Evolutionary conservation across 83 land plant species (phyloP).

Genomic region (Isoetes engelmannii): DNA sequence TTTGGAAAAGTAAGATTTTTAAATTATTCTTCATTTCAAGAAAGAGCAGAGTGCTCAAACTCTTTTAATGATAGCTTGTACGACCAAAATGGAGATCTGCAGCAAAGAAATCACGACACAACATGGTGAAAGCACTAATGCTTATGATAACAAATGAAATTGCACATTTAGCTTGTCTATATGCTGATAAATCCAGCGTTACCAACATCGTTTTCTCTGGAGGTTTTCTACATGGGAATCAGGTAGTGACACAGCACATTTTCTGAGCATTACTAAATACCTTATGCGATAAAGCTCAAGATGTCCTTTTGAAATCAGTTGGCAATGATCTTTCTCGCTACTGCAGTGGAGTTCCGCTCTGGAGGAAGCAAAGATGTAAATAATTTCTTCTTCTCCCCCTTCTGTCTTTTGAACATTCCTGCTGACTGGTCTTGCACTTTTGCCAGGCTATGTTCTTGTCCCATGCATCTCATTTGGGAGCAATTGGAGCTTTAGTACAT

Average conservation of each 20-base stretch:
- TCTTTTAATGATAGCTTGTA: background rate
- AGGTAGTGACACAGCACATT: background rate
- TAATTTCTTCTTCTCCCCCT: background rate
- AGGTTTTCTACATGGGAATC: background rate
- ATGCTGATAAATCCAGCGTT: background rate
- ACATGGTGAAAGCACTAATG: background rate
- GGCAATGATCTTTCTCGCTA: background rate
- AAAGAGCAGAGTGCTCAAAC: background rate
- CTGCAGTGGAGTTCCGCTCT: constrained; percentile 1
- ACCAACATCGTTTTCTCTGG: background rate
- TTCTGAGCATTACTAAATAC: background rate
- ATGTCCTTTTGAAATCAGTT: background rate
- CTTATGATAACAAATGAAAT: background rate
- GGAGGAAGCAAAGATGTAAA: background rate
- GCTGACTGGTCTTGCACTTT: background rate
- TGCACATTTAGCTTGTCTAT: background rate
- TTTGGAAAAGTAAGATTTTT: constrained; percentile 34
- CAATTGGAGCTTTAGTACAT: background rate
- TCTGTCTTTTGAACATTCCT: background rate
- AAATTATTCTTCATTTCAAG: background rate
- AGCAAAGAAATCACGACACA: background rate
- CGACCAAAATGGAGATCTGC: background rate
- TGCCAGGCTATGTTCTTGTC: background rate
- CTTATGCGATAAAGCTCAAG: background rate
- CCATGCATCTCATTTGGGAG: background rate